Evolutionary conservation across 2,329 filamentous ascomycete genomes (phyloP).

Genomic region (Drechslerella coelobrocha): DNA sequence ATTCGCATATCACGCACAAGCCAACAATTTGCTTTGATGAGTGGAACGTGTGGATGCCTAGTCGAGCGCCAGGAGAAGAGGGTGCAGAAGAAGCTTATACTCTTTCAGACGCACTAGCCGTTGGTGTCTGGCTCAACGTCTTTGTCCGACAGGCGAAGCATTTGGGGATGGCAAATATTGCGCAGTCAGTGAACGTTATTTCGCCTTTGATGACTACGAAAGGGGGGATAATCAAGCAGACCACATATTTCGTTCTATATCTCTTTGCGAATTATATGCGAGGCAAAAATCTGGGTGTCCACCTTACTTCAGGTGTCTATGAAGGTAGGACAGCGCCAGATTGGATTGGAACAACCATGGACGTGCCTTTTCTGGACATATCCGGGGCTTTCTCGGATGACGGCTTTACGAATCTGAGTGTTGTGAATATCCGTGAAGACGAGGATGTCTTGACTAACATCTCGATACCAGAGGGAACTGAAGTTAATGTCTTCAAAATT

Average conservation of each 20-base stretch:
- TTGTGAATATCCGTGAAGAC: constrained; percentile 74
- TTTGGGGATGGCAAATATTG: constrained; percentile 79
- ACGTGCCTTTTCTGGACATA: constrained; percentile 74
- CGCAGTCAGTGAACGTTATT: constrained; percentile 79
- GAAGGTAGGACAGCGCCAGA: constrained; percentile 70
- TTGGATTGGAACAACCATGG: constrained; percentile 71
- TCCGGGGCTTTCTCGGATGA: constrained; percentile 66
- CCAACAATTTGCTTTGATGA: constrained; percentile 82
- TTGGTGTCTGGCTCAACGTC: constrained; percentile 76
- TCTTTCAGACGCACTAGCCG: constrained; percentile 76
- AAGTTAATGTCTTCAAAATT: constrained; percentile 70
- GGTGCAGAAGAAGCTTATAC: constrained; percentile 78
- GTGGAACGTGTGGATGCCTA: constrained; percentile 83
- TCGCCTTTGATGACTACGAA: constrained; percentile 75
- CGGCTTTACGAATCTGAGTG: constrained; percentile 70
- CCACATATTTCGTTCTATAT: constrained; percentile 76
- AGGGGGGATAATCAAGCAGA: constrained; percentile 71
- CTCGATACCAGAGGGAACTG: constrained; percentile 60
- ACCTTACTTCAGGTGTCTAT: constrained; percentile 71
- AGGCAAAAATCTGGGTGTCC: constrained; percentile 71
- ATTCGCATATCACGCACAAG: constrained; percentile 64
- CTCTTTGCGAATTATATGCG: constrained; percentile 77
- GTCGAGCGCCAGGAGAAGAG: constrained; percentile 71
- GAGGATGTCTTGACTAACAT: constrained; percentile 68
- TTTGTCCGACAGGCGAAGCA: constrained; percentile 75